Evolutionary conservation across 2,329 filamentous ascomycete species (phyloP), one percentile per base, ranked within the genome.

Genomic region (Chaetomium globosum): DNA sequence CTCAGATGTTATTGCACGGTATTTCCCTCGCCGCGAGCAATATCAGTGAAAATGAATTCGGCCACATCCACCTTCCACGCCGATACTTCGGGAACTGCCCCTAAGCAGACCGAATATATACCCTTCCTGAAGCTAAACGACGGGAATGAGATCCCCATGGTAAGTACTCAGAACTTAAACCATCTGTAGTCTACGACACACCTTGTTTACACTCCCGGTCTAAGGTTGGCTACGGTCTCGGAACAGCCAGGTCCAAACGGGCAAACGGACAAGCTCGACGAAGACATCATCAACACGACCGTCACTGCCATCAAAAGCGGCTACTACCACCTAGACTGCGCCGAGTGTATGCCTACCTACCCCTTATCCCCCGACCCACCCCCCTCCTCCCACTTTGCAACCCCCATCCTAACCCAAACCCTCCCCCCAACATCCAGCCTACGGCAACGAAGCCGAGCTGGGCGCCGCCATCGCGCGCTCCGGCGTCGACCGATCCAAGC

Each of bases 311-410:
- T 92, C 71, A 83, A 85, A 62, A 76, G 85, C n/a, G 90, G 89
- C 28, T 93, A 88, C 75, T 82, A 82, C 65, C 90, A 93, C 73
- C 81, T 93, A 3, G 91, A 94, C 75, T 86, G 90, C 52, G 91
- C 91, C 23, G 87, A 93, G 79, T 78, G 87, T 88, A 74, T 69
- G 26, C 7, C 6, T 39, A 21, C 8, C 33, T 52, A n/a, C 39
- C 39, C 55, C n/a, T 30, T 10, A 10, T 10, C 3, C 13, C 13
- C 48, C 28, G 19, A 36, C 33, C 5, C 33, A 28, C 31, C 28
- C 31, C 28, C 23, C 30, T 21, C 12, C 6, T 43, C 30, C 5
- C 26, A 43, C 33, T 28, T 30, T 36, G 28, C 36, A 9, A 12
- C 12, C 3, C 13, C 13, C 48, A 31, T 21, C 30, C 67, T 71